A percentile compares a stretch with the other conserved stretches of the same genome.
Evolutionary conservation across 345 rosid species (phyloP).

Genomic region (Camelina sativa): DNA sequence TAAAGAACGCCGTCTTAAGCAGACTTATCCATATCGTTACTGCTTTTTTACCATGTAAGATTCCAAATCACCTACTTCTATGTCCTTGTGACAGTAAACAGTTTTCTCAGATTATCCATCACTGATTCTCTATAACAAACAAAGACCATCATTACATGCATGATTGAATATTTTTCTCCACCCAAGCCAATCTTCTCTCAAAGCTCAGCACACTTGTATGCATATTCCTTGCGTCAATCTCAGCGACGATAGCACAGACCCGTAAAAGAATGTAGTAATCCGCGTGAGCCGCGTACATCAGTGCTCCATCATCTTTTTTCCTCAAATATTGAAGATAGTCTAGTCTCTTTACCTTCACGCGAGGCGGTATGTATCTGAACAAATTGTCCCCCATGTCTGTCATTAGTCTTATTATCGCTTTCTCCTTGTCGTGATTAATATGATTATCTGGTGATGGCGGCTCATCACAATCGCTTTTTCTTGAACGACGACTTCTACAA

Average conservation of each 20-base stretch:
- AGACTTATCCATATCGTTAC: too few species aligned
- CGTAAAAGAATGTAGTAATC: not conserved
- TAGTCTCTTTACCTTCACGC: not conserved
- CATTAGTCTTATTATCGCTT: not conserved
- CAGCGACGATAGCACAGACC: not conserved
- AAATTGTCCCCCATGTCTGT: not conserved
- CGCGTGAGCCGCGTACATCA: not conserved
- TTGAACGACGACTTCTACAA: not conserved
- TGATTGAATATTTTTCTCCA: not conserved
- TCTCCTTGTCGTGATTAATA: not conserved
- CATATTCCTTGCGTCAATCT: not conserved
- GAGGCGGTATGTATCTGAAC: not conserved
- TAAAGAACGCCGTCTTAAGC: too few species aligned
- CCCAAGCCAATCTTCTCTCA: not conserved
- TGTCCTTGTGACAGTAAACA: too few species aligned
- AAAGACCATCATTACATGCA: not conserved
- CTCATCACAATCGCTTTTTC: conserved; percentile 39
- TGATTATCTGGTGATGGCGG: not conserved
- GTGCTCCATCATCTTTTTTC: not conserved
- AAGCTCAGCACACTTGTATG: not conserved
- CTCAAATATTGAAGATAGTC: not conserved
- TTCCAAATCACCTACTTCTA: too few species aligned
- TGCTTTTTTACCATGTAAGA: too few species aligned
- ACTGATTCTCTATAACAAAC: too few species aligned
- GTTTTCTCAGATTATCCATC: too few species aligned